Conservation (phyloP, 2,329 filamentous ascomycete species). For the Fusarium sp. region DNA sequence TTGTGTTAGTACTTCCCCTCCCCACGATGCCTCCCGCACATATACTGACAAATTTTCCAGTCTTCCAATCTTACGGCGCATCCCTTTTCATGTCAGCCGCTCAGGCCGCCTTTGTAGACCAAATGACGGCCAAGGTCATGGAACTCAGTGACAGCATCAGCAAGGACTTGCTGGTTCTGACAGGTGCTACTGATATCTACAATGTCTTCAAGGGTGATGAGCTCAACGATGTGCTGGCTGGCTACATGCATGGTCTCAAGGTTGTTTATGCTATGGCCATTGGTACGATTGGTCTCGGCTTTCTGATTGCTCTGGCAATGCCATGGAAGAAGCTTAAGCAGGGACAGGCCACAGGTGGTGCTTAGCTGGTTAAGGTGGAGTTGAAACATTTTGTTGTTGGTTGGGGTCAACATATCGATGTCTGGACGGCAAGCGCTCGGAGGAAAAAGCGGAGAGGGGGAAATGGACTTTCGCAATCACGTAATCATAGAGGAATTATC, state of each 20-base stretch:
- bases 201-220: constrained; percentile 5
- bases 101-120: constrained; percentile 6
- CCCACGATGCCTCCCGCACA: too few species aligned
- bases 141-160: constrained; percentile 7
- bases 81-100: constrained; percentile 5
- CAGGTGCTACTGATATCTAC: constrained; percentile 10
- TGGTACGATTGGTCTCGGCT: constrained; percentile 2
- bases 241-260: constrained; percentile 10
- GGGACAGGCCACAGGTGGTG: neutral
- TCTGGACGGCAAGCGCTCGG: neutral
- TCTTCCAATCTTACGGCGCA: constrained; percentile 10
- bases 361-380: neutral
- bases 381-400: neutral
- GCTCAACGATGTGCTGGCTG: constrained; percentile 1
- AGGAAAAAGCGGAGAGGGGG: neutral
- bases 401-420: neutral
- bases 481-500: neutral
- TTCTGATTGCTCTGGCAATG: constrained; percentile 8
- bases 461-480: neutral
- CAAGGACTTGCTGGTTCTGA: neutral
- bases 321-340: constrained; percentile 7
- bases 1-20: too few species aligned
- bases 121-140: constrained; percentile 4
- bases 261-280: constrained; percentile 6
- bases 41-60: neutral